These are phyloP conservation scores for Ascochyta lentis DNA, from an alignment of 2,329 filamentous ascomycete species.

Conservation along the genomic window DNA sequence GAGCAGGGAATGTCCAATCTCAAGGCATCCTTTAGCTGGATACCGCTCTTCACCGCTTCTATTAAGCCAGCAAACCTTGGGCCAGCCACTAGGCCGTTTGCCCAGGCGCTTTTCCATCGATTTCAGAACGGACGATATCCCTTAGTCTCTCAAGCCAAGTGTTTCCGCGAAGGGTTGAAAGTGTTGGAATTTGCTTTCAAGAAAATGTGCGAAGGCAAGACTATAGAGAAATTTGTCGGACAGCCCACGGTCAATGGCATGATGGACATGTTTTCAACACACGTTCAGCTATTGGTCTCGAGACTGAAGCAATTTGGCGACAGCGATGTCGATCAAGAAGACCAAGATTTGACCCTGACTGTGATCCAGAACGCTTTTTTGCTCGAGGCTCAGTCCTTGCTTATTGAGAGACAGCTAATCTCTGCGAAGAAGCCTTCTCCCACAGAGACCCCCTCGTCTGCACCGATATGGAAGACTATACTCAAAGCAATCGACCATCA, in stretches of 20 bases:
- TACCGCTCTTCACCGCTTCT: conserved; percentile 77
- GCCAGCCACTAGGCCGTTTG: conserved; percentile 79
- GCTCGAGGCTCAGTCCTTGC: conserved; percentile 74
- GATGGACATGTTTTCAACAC: conserved; percentile 69
- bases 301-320: conserved; percentile 39
- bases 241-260: conserved; percentile 60
- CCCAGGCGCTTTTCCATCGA: conserved; percentile 74
- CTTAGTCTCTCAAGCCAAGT: conserved; percentile 64
- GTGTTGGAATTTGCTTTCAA: conserved; percentile 46
- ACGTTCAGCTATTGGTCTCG: conserved; percentile 54
- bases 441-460: conserved; percentile 72
- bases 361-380: conserved; percentile 72
- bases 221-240: conserved; percentile 46
- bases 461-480: conserved; percentile 79
- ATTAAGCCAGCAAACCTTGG: conserved; percentile 77
- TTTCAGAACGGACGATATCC: conserved; percentile 65
- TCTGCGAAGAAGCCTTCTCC: conserved; percentile 65
- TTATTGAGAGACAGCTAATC: conserved; percentile 72
- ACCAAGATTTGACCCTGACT: conserved; percentile 61
- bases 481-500: conserved; percentile 70
- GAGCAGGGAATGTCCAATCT: conserved; percentile 66
- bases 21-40: conserved; percentile 74
- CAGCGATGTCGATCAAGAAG: conserved; percentile 36
- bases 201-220: conserved; percentile 43
- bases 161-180: conserved; percentile 65